phyloP scores from a whole-genome alignment of 345 rosid genomes.

The Pugionium dolabratum region DNA sequence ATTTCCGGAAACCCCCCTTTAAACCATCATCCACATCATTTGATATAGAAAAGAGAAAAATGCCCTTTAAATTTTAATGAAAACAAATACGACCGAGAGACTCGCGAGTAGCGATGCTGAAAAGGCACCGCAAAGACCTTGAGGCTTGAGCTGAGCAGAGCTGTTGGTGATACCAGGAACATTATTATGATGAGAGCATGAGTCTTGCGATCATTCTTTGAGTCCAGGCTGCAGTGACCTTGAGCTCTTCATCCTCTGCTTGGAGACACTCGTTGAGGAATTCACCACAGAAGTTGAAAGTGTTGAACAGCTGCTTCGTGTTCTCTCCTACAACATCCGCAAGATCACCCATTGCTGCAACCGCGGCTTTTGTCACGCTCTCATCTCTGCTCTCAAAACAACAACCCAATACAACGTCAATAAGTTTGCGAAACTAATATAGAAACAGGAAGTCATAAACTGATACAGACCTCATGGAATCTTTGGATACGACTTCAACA shows the following conservation, averaged over 20 bases:
- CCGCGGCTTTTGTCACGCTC: constrained; percentile 80
- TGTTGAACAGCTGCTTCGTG: constrained; percentile 63
- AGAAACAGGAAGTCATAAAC: background rate
- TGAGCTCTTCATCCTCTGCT: constrained; percentile 83
- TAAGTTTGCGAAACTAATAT: background rate
- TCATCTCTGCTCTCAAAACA: constrained; percentile 60
- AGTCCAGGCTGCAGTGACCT: constrained; percentile 84
- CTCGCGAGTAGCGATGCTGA: constrained; percentile 6
- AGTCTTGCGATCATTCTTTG: constrained; percentile 84
- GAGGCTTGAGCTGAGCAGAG: background rate
- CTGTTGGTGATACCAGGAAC: too few relatives aligned
- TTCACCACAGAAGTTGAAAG: constrained; percentile 57
- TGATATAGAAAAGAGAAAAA: constrained; percentile 29
- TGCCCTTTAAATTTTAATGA: constrained; percentile 19
- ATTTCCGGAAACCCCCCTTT: constrained; percentile 19
- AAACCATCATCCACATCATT: constrained; percentile 29
- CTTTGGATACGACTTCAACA: constrained; percentile 72
- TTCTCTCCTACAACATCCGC: constrained; percentile 84
- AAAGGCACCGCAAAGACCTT: background rate
- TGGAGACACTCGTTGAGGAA: constrained; percentile 73
- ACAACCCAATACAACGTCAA: background rate
- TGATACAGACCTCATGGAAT: constrained; percentile 54
- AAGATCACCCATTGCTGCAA: constrained; percentile 93
- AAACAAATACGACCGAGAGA: constrained; percentile 29
- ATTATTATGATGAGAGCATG: constrained; percentile 46